Conservation (phyloP, 148 eudicot species). For the Heliosperma pusillum region DNA sequence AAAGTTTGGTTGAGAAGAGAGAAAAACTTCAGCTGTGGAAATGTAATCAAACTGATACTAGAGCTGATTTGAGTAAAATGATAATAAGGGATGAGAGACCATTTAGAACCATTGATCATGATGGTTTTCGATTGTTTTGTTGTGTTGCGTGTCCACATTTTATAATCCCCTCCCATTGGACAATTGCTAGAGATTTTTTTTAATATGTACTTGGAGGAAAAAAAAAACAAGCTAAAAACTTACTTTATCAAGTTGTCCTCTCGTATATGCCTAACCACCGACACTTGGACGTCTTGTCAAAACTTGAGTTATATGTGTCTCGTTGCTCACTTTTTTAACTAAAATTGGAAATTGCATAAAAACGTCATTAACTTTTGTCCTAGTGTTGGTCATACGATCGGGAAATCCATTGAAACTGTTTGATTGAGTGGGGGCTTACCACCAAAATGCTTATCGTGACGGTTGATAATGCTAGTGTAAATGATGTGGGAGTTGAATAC, state of each 20-base stretch:
- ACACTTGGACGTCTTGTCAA: conserved; percentile 19
- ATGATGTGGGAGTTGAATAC: too few relatives aligned
- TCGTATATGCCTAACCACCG: background rate
- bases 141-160: too few relatives aligned
- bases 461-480: too few relatives aligned
- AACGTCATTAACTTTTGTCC: conserved; percentile 15
- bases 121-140: too few relatives aligned
- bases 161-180: too few relatives aligned
- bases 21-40: too few relatives aligned
- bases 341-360: conserved; percentile 12
- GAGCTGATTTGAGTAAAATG: too few relatives aligned
- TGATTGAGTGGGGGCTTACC: conserved; percentile 12
- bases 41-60: too few relatives aligned
- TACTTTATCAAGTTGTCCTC: background rate
- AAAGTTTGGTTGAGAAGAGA: background rate
- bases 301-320: too few relatives aligned
- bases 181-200: conserved; percentile 8
- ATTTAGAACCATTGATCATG: too few relatives aligned
- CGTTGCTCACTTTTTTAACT: too few relatives aligned
- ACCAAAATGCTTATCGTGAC: background rate
- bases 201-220: conserved; percentile 1
- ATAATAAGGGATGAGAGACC: too few relatives aligned
- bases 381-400: conserved; percentile 14
- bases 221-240: conserved; percentile 3
- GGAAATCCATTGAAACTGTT: conserved; percentile 4